These are phyloP conservation scores for Coleophoma cylindrospora DNA, from an alignment of 2,329 filamentous ascomycete genomes.

Conservation along the genomic window DNA sequence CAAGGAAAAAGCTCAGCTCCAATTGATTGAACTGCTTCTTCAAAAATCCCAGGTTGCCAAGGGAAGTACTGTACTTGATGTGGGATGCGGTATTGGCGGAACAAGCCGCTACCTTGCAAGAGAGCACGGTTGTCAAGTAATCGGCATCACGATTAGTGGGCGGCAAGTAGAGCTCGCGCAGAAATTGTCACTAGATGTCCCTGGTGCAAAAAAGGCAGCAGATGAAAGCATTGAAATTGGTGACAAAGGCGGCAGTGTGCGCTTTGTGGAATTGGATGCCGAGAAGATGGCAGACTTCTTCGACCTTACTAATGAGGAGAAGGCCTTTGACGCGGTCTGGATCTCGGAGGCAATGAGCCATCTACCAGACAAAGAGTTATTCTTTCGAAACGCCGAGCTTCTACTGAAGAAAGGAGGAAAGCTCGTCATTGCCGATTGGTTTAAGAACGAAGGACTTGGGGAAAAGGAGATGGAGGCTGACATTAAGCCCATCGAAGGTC, in stretches of 20 bases:
- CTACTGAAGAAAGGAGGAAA: constrained; percentile 44
- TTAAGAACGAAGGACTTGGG: constrained; percentile 44
- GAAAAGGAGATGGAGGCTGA: constrained; percentile 41
- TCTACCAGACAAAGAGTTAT: constrained; percentile 52
- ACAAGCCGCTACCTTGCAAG: constrained; percentile 51
- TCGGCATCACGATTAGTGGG: constrained; percentile 55
- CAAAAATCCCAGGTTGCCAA: constrained; percentile 35
- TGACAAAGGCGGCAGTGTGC: constrained; percentile 35
- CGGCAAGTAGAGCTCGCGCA: constrained; percentile 54
- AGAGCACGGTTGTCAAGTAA: constrained; percentile 45
- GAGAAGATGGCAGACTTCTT: constrained; percentile 55
- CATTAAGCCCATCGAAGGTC: constrained; percentile 55
- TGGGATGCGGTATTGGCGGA: constrained; percentile 56
- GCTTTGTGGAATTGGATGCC: constrained; percentile 54
- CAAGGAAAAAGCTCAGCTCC: constrained; percentile 53
- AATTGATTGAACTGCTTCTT: constrained; percentile 51
- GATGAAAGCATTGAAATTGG: constrained; percentile 28
- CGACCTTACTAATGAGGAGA: constrained; percentile 20
- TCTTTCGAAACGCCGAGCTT: constrained; percentile 46
- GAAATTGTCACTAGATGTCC: constrained; percentile 37
- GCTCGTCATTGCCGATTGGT: constrained; percentile 57
- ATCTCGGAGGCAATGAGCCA: constrained; percentile 58
- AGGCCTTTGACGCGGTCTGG: constrained; percentile 52
- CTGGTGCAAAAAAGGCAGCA: constrained; percentile 7
- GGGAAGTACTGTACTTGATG: constrained; percentile 45